A percentile compares a stretch with the other conserved stretches of the same genome.
phyloP scores from a whole-genome alignment of 192 early-diverging fungal genomes.

The Backusella circina region DNA sequence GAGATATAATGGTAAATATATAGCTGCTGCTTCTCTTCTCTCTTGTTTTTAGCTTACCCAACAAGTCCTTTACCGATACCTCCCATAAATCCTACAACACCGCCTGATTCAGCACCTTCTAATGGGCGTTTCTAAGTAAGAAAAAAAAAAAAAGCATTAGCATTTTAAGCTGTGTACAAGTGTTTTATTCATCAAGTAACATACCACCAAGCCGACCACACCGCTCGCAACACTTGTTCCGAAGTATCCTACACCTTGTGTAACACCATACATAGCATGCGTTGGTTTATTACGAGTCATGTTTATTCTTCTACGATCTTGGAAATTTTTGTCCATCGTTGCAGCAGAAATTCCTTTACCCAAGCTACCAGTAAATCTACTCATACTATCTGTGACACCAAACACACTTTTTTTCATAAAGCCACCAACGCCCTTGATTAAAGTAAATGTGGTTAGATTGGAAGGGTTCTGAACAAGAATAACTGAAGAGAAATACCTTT shows the following conservation, averaged over 20 bases:
- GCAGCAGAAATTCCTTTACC: conserved; percentile 86
- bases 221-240: conserved; percentile 74
- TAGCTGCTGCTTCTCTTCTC: neutral
- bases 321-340: conserved; percentile 81
- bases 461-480: neutral
- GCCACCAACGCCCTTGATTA: conserved; percentile 50
- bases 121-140: conserved; percentile 55
- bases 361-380: conserved; percentile 80
- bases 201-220: conserved; percentile 70
- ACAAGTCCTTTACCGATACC: conserved; percentile 84
- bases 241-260: conserved; percentile 73
- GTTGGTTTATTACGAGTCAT: conserved; percentile 74
- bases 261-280: conserved; percentile 81
- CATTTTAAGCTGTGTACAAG: neutral
- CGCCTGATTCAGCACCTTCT: conserved; percentile 74
- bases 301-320: conserved; percentile 64
- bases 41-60: conserved; percentile 31
- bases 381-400: conserved; percentile 82
- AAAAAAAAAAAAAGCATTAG: neutral
- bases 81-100: conserved; percentile 78
- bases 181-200: neutral
- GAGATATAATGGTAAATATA: neutral
- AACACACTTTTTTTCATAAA: conserved; percentile 84
- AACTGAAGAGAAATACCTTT: conserved; percentile 32
- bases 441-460: neutral